Evolutionary conservation across 1,139 yeast species (phyloP).

Genomic region (Suhomyces panamericanus): DNA sequence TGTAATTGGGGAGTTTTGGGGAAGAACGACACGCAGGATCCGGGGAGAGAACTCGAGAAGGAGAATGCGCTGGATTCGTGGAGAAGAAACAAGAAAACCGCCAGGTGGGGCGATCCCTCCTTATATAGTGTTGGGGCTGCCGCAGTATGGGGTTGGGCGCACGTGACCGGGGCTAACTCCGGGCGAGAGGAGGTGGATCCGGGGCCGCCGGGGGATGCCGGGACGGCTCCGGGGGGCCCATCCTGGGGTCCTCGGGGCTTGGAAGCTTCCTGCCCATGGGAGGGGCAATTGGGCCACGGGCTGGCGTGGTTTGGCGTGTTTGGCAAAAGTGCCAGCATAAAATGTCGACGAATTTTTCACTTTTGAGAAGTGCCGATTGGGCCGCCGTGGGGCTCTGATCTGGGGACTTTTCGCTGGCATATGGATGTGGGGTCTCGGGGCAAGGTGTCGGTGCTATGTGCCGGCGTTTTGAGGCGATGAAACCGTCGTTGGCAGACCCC

Average conservation of each 20-base stretch:
- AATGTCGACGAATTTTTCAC: not conserved
- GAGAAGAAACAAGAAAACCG: not conserved
- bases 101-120: slow-evolving; percentile 1
- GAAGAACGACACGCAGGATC: not conserved
- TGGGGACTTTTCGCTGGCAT: not conserved
- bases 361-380: not conserved
- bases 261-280: no score
- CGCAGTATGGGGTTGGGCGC: slow-evolving; percentile 8
- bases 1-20: not conserved
- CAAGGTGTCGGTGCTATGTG: not conserved
- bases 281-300: not conserved
- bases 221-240: not conserved
- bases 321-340: not conserved
- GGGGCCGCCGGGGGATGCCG: slow-evolving; percentile 7
- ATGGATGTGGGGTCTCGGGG: not conserved
- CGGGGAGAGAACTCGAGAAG: not conserved
- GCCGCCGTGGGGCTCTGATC: not conserved
- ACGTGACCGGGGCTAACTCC: slow-evolving; percentile 9
- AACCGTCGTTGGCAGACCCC: not conserved
- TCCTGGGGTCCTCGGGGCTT: no score
- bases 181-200: slow-evolving; percentile 11
- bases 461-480: not conserved
- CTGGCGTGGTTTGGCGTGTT: not conserved
- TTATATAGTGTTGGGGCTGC: slow-evolving; percentile 3
- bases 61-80: not conserved